These are phyloP conservation scores for Populus pruinosa DNA, from an alignment of 345 rosid species.

Conservation along the genomic window DNA sequence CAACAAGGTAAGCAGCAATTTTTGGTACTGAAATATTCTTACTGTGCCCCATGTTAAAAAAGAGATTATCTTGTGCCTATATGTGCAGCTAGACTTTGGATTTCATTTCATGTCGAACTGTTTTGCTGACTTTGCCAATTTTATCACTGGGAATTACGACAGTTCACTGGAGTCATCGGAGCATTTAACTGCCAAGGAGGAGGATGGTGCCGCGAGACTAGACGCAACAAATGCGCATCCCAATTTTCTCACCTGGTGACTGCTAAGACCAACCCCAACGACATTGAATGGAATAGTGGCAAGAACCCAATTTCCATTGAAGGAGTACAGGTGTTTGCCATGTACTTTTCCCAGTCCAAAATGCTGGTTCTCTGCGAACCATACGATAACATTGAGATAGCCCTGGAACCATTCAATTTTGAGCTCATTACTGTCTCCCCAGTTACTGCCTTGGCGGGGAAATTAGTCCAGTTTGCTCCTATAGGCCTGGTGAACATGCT, in stretches of 20 bases:
- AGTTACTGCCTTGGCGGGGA: slow-evolving; percentile 35
- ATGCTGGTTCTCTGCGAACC: slow-evolving; percentile 55
- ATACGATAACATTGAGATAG: slow-evolving; percentile 42
- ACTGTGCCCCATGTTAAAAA: too few species aligned
- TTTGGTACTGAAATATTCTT: neutral
- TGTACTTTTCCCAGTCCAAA: slow-evolving; percentile 70
- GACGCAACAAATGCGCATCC: slow-evolving; percentile 72
- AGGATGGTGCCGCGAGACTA: slow-evolving; percentile 78
- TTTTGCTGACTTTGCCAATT: neutral
- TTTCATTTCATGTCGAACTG: neutral
- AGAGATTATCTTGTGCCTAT: too few species aligned
- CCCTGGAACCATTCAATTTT: slow-evolving; percentile 74
- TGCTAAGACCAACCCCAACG: slow-evolving; percentile 47
- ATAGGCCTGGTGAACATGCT: slow-evolving; percentile 89
- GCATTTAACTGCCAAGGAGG: slow-evolving; percentile 98
- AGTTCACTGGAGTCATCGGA: slow-evolving; percentile 83
- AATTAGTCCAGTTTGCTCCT: slow-evolving; percentile 62
- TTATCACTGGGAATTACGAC: neutral
- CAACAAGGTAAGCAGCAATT: slow-evolving; percentile 54
- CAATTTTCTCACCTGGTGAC: slow-evolving; percentile 51
- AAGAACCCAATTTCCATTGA: slow-evolving; percentile 58
- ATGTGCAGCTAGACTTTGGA: neutral
- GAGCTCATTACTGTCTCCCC: slow-evolving; percentile 85
- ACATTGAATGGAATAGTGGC: slow-evolving; percentile 84
- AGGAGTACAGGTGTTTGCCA: slow-evolving; percentile 52